A percentile compares a stretch with the other conserved stretches of the same genome.
Evolutionary conservation across 345 rosid species (phyloP).

Genomic region (Melaleuca alternifolia): DNA sequence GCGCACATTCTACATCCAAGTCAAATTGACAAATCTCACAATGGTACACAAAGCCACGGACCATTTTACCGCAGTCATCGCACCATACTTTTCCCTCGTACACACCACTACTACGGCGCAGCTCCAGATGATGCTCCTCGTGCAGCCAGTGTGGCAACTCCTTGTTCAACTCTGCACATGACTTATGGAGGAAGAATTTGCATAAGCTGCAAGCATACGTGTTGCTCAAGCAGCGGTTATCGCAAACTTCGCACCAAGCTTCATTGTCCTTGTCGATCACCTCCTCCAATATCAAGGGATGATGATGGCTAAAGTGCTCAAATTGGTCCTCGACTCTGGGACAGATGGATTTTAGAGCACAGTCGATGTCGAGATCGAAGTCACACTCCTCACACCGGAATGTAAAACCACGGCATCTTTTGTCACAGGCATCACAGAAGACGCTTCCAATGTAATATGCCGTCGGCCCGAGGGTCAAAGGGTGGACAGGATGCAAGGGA

Average conservation of each 20-base stretch:
- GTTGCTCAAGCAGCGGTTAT: background rate
- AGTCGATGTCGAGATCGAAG: background rate
- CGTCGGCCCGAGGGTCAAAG: background rate
- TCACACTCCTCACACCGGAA: background rate
- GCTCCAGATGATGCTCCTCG: background rate
- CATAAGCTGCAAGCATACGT: background rate
- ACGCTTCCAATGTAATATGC: background rate
- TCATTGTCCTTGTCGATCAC: rapidly evolving
- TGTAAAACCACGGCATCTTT: background rate
- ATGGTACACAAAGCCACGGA: background rate
- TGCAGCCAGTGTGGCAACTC: background rate
- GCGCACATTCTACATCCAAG: background rate
- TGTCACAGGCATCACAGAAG: background rate
- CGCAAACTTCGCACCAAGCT: background rate
- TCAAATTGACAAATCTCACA: background rate
- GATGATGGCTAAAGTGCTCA: background rate
- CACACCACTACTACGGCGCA: background rate
- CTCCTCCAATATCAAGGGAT: background rate
- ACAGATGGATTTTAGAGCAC: background rate
- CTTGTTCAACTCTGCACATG: background rate
- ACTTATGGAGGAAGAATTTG: background rate
- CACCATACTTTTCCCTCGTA: background rate
- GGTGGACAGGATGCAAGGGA: background rate
- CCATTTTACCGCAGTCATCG: background rate
- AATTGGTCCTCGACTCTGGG: background rate